phyloP scores from a whole-genome alignment of 2,329 filamentous ascomycete species.

The Domatiomyces catenatus region DNA sequence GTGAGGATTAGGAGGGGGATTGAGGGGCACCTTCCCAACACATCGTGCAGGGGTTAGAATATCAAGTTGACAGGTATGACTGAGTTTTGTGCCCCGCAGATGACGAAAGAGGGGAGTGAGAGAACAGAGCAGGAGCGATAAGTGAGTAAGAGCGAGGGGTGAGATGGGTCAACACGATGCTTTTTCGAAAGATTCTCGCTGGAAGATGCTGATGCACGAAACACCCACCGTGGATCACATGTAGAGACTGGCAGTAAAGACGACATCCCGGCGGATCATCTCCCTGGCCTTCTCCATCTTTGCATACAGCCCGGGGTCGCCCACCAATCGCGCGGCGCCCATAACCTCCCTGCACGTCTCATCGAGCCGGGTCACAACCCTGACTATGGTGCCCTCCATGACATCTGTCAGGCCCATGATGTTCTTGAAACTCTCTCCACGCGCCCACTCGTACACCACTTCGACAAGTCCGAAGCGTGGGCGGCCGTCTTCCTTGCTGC shows the following conservation, averaged over 20 bases:
- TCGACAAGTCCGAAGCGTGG: conserved; percentile 89
- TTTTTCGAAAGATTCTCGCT: too few species aligned
- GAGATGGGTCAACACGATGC: too few species aligned
- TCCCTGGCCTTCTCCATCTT: conserved; percentile 98
- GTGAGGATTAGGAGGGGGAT: neutral
- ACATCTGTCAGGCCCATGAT: conserved; percentile 94
- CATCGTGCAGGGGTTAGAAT: too few species aligned
- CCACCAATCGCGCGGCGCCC: conserved; percentile 88
- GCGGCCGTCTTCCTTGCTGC: conserved; percentile 75
- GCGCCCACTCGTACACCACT: conserved; percentile 96
- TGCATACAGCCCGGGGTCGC: conserved; percentile 77
- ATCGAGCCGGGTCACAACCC: conserved; percentile 83
- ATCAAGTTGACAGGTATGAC: too few species aligned
- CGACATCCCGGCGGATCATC: conserved; percentile 92
- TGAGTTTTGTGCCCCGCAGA: too few species aligned
- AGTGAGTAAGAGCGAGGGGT: too few species aligned
- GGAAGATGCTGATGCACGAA: too few species aligned
- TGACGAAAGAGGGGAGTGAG: too few species aligned
- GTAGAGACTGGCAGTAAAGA: conserved; percentile 73
- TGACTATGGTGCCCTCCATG: conserved; percentile 89
- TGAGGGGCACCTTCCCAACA: neutral
- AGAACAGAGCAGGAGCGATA: too few species aligned
- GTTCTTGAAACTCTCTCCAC: conserved; percentile 95
- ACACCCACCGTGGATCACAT: conserved; percentile 44
- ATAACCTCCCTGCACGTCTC: conserved; percentile 96